Base-by-base conservation (phyloP, 768 basidiomycete genomes). In the Hygrocybe punicea region DNA sequence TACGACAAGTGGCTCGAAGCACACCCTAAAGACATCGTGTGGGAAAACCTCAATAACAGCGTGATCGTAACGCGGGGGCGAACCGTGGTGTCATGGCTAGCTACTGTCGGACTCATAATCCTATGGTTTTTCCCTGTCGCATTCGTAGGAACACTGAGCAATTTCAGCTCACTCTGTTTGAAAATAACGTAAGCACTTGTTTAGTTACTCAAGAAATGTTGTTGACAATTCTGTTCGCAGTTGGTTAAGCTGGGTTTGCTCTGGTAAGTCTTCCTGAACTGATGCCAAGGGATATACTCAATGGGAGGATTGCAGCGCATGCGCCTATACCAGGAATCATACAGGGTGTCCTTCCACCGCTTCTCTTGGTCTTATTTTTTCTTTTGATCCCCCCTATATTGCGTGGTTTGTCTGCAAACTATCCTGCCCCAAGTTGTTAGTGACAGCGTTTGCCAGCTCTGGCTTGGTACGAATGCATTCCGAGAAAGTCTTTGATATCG, bases 391-490 rank as follows among this genome's bases (percentile, higher is more conserved):
- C 87, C 0, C 68, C 80, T 58, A 71, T 87, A 36, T 70, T 86
- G 23, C 71, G 78, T 63, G 78, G 86, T 85, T 56, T 59, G 78
- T 62, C 6, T n/a, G 34, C 11, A 11, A 16, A n/a, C 29, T 34
- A n/a, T 37, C 86, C 86, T 2, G 76, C 25, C 49, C n/a, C 13
- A 3, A 4, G 7, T n/a, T 29, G 29, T 33, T 34, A 13, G 49
- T 50, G 19, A 50, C 34, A 4, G 16, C 16, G 14, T n/a, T 50
- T 50, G 24, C 51, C 6, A 72, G 85, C 69, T 14, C 69, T 88
- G 11, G 84, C 86, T 17, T 81, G 81, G 73, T 85, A 86, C 61
- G 83, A 89, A 67, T 86, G 86, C 46, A 86, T 86, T 47, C 87
- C 87, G 0, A 78, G 83, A 37, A 81, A 81, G 58, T 86, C 85